Evolutionary conservation across 441 rosid genomes (phyloP).

Genomic region (Erodium texanum): DNA sequence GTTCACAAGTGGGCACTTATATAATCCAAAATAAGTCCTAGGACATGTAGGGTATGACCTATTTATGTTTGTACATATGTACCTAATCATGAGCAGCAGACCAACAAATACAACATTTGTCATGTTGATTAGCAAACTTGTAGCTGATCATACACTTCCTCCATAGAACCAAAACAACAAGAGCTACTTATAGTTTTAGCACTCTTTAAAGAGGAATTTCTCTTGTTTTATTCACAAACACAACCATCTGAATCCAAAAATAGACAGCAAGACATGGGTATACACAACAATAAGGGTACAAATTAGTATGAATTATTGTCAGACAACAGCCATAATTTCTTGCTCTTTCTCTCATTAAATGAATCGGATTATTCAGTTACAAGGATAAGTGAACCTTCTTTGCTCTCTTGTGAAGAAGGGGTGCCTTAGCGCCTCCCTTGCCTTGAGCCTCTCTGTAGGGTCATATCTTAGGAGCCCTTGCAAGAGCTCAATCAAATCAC

Average conservation of each 20-base stretch:
- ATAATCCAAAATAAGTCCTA: too few relatives aligned
- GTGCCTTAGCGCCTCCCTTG: conserved; percentile 75
- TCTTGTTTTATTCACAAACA: background rate
- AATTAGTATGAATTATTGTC: too few relatives aligned
- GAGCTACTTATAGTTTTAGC: background rate
- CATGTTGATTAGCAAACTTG: too few relatives aligned
- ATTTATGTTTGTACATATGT: background rate
- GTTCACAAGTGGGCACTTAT: too few relatives aligned
- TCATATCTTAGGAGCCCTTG: conserved; percentile 78
- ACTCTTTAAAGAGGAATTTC: background rate
- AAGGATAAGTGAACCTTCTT: conserved; percentile 75
- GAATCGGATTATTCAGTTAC: too few relatives aligned
- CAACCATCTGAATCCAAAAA: background rate
- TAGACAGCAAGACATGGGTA: too few relatives aligned
- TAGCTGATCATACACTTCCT: too few relatives aligned
- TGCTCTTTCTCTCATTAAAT: too few relatives aligned
- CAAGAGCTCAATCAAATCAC: conserved; percentile 72
- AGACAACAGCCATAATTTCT: conserved; percentile 35
- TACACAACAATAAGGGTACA: too few relatives aligned
- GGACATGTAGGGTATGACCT: background rate
- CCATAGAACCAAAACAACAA: background rate
- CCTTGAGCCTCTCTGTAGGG: conserved; percentile 57
- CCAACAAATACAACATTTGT: too few relatives aligned
- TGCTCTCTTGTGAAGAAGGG: conserved; percentile 76
- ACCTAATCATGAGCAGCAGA: background rate